A percentile compares a stretch with the other conserved stretches of the same genome.
Evolutionary conservation across 805 yeast species (phyloP).

Genomic region (Kodamaea nitidulidarum): DNA sequence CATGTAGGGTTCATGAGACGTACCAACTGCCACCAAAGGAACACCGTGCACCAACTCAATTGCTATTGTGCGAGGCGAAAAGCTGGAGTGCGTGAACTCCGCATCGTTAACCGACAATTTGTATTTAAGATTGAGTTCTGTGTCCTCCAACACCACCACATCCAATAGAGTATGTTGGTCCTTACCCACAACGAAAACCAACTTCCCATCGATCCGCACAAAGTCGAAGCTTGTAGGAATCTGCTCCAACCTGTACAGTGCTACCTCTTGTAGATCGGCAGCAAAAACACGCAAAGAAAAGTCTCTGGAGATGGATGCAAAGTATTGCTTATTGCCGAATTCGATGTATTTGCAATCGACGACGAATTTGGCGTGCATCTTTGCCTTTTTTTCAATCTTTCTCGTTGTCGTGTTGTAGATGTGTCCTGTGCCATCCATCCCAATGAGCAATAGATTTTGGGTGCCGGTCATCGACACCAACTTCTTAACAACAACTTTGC

Average conservation of each 20-base stretch:
- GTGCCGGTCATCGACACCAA: constrained; percentile 21
- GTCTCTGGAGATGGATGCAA: constrained; percentile 63
- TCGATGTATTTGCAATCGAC: constrained; percentile 32
- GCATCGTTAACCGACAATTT: constrained; percentile 68
- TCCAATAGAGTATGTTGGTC: constrained; percentile 56
- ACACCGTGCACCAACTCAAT: constrained; percentile 11
- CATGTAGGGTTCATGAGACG: constrained; percentile 78
- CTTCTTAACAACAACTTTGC: constrained; percentile 31
- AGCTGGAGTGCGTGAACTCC: constrained; percentile 61
- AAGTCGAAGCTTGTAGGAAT: constrained; percentile 52
- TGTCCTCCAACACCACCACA: constrained; percentile 25
- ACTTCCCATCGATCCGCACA: constrained; percentile 19
- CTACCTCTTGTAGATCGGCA: constrained; percentile 11
- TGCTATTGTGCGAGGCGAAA: constrained; percentile 51
- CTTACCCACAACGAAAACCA: constrained; percentile 53
- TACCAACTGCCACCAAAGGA: constrained; percentile 54
- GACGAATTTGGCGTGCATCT: constrained; percentile 34
- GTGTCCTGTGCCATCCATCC: constrained; percentile 49
- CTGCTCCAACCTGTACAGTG: constrained; percentile 36
- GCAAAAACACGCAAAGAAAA: constrained; percentile 30
- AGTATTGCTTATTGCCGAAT: constrained; percentile 23
- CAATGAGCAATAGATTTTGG: constrained; percentile 36
- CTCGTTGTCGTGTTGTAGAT: constrained; percentile 11
- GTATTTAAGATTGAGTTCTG: constrained; percentile 16
- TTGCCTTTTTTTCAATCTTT: constrained; percentile 11